Percentiles rank a stretch among this genome's conserved stretches.
These are phyloP conservation scores for Ogataea methanolica DNA, from an alignment of 805 yeast genomes.

Conservation along the genomic window DNA sequence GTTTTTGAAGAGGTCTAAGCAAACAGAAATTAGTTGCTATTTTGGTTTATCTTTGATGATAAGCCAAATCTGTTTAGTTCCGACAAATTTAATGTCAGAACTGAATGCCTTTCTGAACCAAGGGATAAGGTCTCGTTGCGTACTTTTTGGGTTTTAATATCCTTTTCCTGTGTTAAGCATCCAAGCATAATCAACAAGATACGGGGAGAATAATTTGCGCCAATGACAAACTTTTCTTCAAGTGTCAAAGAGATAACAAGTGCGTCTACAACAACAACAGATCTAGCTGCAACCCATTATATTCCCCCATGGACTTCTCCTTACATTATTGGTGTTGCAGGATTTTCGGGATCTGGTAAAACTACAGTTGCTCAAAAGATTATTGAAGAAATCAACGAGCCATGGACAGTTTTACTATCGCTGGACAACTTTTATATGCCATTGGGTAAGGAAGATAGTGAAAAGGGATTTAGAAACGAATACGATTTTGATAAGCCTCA, in stretches of 20 bases:
- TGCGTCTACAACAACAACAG: constrained; percentile 1
- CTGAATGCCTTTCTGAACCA: too few relatives aligned
- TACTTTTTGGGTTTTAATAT: too few relatives aligned
- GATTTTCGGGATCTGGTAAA: constrained; percentile 87
- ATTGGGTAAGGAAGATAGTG: constrained; percentile 54
- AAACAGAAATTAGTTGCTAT: background rate
- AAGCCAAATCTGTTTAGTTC: too few relatives aligned
- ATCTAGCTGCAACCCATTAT: constrained; percentile 32
- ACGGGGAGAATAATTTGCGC: too few relatives aligned
- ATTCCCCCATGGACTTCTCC: constrained; percentile 89
- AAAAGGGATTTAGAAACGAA: constrained; percentile 60
- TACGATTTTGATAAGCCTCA: constrained; percentile 85
- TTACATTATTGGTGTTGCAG: constrained; percentile 83
- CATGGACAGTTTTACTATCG: constrained; percentile 90
- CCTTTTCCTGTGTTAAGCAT: too few relatives aligned
- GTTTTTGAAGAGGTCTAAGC: background rate
- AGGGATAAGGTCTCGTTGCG: too few relatives aligned
- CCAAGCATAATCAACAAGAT: too few relatives aligned
- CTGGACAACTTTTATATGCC: constrained; percentile 90
- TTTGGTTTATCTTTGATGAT: too few relatives aligned
- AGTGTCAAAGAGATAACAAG: too few relatives aligned
- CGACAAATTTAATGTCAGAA: too few relatives aligned
- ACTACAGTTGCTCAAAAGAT: constrained; percentile 86
- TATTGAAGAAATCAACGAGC: constrained; percentile 72
- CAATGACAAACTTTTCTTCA: too few relatives aligned